Base-by-base conservation (phyloP, 192 early-diverging fungal genomes). In the Ramicandelaber brevisporus region DNA sequence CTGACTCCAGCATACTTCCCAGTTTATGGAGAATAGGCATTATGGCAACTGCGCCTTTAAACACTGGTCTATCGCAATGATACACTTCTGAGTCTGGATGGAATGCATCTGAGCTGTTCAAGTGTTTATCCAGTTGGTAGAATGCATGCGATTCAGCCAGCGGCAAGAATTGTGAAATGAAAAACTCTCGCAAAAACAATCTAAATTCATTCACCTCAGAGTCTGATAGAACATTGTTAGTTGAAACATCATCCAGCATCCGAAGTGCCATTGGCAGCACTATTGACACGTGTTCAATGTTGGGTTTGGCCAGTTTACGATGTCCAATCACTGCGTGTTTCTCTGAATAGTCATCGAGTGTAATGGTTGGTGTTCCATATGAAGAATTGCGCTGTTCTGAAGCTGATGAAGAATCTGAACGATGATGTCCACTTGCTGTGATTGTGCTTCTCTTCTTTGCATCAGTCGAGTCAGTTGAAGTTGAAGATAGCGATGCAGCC, bases 81-180 rank as follows among this genome's bases (percentile, higher is more conserved):
- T 10, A 22, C 17, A 25, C 12, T 5, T 5, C 31, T 16, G 41
- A 42, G 26, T 62, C 50, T 28, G 55, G 56, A 23, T 55, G 44
- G 26, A 64, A 59, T 3, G 54, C 55, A 41, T 58, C 48, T 17
- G 43, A 20, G 14, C 77, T 74, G 36, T 55, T 59, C 17, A 74
- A 70, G 20, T 63, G 54, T 18, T 54, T 36, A 18, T 72, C 59
- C 31, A 72, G 68, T 34, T 73, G 63, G 18, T 69, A 64, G 50
- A 81, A 50, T 0, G 80, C 70, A 22, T 73, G 63, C n/a, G 80
- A 64, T 37, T 89, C 78, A 29, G 82, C 71, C 30, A 73, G 68
- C 6, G 81, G 76, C 36, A 93, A 35, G 30, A 81, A 89, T 13
- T 79, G 29, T 22, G 42, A 51, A 17, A 44, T 43, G 23, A 60